Evolutionary conservation across 176 grass and related monocot genomes (phyloP).

Genomic region (Musa beccarii): DNA sequence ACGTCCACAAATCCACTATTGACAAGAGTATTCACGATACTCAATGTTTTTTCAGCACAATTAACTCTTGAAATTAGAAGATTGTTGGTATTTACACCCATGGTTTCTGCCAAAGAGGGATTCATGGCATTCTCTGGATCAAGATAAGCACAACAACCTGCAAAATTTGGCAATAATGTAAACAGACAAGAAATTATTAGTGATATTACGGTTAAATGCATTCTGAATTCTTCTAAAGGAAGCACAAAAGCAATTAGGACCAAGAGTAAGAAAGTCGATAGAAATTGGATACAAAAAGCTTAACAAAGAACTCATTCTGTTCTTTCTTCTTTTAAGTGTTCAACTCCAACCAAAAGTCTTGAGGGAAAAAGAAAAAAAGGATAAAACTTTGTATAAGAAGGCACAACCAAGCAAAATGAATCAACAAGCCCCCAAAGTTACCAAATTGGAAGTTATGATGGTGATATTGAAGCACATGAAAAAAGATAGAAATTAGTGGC

Average conservation of each 20-base stretch:
- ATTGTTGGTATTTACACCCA: constrained; percentile 73
- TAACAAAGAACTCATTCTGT: no score
- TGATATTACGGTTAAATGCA: background rate
- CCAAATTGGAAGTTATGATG: background rate
- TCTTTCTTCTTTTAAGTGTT: no score
- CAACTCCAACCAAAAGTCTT: no score
- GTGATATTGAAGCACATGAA: background rate
- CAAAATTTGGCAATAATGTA: constrained; percentile 18
- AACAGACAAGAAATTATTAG: background rate
- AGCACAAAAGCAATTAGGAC: background rate
- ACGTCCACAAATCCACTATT: constrained; percentile 75
- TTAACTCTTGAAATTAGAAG: constrained; percentile 64
- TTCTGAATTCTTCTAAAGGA: background rate
- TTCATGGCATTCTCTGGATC: constrained; percentile 86
- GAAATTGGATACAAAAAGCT: no score
- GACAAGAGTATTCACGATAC: constrained; percentile 88
- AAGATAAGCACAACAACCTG: constrained; percentile 88
- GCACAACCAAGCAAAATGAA: no score
- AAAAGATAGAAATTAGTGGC: background rate
- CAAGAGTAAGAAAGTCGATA: background rate
- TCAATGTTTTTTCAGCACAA: constrained; percentile 89
- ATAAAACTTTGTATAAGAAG: no score
- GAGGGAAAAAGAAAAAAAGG: no score
- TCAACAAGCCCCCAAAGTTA: no score
- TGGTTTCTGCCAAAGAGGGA: constrained; percentile 59